Base-by-base conservation (phyloP, 176 grass and related monocot genomes). In the Avena sativa region DNA sequence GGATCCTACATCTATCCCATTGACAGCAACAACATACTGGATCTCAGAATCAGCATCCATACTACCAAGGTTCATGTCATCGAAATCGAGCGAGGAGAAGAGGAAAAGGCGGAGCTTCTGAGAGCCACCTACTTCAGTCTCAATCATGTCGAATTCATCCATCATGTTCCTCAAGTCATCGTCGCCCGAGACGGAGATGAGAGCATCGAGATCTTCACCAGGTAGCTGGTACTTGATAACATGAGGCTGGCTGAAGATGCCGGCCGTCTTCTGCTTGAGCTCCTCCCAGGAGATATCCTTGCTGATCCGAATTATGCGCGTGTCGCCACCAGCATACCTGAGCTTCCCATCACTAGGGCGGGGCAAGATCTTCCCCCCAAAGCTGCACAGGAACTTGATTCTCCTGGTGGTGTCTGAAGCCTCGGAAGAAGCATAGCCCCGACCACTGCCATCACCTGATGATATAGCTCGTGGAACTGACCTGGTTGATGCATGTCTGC, bases 291-390 rank as follows among this genome's bases (percentile, higher is more conserved):
- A 94, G 86, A 94, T 86, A 46, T 90, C 81, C 78, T 84, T 88
- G 44, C 55, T 94, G 59, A 99, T 88, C 81, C 92, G 94, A 71
- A 99, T 87, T 85, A 99, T 97, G 72, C 80, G 94, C 2, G 97
- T 99, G 86, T 99, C 97, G 65, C 97, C 97, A 84, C 97, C 97
- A 47, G 93, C 97, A 89, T 99, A 95, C 40, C 97, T 95, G 57
- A 95, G 90, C 71, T 99, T 99, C 34, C 97, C 94, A 75, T 99
- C 97, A 67, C 94, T 97, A 3, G 97, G 97, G 49, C 97, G 72
- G 34, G 94, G 94, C 83, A 99, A 90, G 71, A 99, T 99, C 86
- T 94, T 99, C 1, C 97, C 97, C 30, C 94, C 97, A 79, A 94
- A 97, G 87, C 94, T 97, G 82, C 97, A 99, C 20, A 99, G 89